phyloP scores from a whole-genome alignment of 2,329 filamentous ascomycete species.

The Botryotinia calthae region DNA sequence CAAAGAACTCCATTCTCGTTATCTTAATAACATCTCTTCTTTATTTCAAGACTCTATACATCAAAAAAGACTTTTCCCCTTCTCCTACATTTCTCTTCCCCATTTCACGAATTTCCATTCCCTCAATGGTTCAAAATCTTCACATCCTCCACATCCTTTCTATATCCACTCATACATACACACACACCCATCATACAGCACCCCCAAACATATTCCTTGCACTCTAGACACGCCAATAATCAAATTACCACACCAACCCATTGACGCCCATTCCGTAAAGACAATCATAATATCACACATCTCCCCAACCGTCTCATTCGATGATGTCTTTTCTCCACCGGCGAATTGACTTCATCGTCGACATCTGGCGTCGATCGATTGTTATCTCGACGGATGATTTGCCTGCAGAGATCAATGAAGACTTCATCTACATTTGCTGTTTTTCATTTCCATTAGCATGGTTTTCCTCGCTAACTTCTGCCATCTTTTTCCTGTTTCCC shows the following conservation, averaged over 20 bases:
- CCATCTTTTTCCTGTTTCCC: not conserved
- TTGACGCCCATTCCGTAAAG: not conserved
- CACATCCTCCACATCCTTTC: not conserved
- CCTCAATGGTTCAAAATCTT: not conserved
- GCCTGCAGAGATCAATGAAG: slow-evolving; percentile 64
- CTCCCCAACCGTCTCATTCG: slow-evolving; percentile 13
- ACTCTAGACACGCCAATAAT: not conserved
- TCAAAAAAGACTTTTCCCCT: not conserved
- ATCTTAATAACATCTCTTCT: not conserved
- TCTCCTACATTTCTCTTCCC: not conserved
- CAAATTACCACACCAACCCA: slow-evolving; percentile 2
- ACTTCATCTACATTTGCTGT: slow-evolving; percentile 67
- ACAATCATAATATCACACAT: slow-evolving; percentile 20
- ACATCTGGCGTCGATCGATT: slow-evolving; percentile 18
- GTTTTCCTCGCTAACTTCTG: no score
- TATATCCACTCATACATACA: not conserved
- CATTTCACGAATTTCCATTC: not conserved
- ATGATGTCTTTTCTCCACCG: slow-evolving; percentile 16
- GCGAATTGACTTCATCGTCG: slow-evolving; percentile 16
- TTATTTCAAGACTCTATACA: not conserved
- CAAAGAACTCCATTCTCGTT: not conserved
- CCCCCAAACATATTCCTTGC: not conserved
- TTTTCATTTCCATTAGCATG: not conserved
- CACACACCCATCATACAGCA: not conserved
- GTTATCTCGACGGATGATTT: slow-evolving; percentile 62